A percentile compares a stretch with the other conserved stretches of the same genome.
These are phyloP conservation scores for Boletus sp. DNA, from an alignment of 768 basidiomycete species.

Conservation along the genomic window DNA sequence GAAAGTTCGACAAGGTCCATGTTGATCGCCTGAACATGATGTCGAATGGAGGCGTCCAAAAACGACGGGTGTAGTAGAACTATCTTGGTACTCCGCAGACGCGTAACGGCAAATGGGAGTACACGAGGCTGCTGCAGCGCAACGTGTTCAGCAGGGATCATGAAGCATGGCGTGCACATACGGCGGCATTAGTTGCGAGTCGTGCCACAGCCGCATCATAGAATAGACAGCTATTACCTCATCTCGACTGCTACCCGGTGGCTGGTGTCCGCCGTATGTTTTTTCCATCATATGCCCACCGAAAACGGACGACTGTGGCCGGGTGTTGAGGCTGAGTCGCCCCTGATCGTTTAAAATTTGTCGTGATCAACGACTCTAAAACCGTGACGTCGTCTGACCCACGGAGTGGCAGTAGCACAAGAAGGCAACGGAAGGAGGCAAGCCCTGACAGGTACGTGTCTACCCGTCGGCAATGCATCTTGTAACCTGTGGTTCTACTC, in stretches of 20 bases:
- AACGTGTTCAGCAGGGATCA: constrained; percentile 6
- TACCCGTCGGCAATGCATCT: constrained; percentile 1
- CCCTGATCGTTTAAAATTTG: not conserved
- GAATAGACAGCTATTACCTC: constrained; percentile 15
- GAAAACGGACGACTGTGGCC: not conserved
- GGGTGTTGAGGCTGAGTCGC: not conserved
- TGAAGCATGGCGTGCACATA: constrained; percentile 8
- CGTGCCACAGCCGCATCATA: constrained; percentile 3
- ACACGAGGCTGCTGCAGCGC: constrained; percentile 25
- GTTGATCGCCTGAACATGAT: constrained; percentile 3
- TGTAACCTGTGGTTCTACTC: not conserved
- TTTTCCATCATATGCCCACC: constrained; percentile 4
- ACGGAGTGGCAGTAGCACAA: too few relatives aligned
- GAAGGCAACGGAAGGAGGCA: not conserved
- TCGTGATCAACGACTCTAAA: not conserved
- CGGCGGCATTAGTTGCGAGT: constrained; percentile 13
- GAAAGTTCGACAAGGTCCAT: constrained; percentile 7
- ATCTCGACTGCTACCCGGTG: constrained; percentile 10
- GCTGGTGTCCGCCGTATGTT: not conserved
- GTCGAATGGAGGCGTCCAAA: constrained; percentile 1
- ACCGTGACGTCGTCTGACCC: too few relatives aligned
- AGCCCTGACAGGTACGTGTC: not conserved
- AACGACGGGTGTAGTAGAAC: not conserved
- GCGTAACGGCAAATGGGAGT: constrained; percentile 17
- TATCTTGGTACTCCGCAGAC: constrained; percentile 19